phyloP scores from a whole-genome alignment of 2,329 filamentous ascomycete genomes.

The Colletotrichum musicola region DNA sequence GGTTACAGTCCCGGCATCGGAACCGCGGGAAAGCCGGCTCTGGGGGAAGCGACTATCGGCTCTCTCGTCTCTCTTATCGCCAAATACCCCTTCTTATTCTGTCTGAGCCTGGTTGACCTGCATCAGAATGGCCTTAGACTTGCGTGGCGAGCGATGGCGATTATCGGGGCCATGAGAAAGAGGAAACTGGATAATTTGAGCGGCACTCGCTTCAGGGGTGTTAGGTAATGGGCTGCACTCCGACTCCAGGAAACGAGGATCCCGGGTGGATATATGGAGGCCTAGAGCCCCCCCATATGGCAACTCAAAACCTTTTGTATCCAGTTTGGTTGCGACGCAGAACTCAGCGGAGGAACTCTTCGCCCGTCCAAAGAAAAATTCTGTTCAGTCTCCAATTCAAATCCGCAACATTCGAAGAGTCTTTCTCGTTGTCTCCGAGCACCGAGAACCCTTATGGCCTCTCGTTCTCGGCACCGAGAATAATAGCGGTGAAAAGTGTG shows the following conservation, averaged over 20 bases:
- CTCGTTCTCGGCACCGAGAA: too few relatives aligned
- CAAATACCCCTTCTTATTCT: background rate
- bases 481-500: slow-evolving; percentile 17
- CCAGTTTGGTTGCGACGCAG: slow-evolving; percentile 6
- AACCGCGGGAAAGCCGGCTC: slow-evolving; percentile 24
- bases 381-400: background rate
- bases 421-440: background rate
- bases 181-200: slow-evolving; percentile 2
- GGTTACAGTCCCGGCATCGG: slow-evolving; percentile 13
- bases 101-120: background rate
- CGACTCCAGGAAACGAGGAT: background rate
- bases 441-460: background rate
- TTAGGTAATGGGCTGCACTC: slow-evolving; percentile 16
- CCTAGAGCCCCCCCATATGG: background rate
- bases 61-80: background rate
- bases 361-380: background rate
- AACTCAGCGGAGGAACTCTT: background rate
- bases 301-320: slow-evolving; percentile 15
- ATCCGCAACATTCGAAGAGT: background rate
- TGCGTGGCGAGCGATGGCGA: background rate
- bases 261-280: slow-evolving; percentile 28
- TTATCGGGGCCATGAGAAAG: background rate
- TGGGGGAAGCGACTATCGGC: background rate
- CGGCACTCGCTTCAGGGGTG: background rate
- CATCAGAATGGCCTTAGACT: background rate